These are phyloP conservation scores for Rhizopus arrhizus DNA, from an alignment of 371 early-diverging fungal species.

Conservation along the genomic window DNA sequence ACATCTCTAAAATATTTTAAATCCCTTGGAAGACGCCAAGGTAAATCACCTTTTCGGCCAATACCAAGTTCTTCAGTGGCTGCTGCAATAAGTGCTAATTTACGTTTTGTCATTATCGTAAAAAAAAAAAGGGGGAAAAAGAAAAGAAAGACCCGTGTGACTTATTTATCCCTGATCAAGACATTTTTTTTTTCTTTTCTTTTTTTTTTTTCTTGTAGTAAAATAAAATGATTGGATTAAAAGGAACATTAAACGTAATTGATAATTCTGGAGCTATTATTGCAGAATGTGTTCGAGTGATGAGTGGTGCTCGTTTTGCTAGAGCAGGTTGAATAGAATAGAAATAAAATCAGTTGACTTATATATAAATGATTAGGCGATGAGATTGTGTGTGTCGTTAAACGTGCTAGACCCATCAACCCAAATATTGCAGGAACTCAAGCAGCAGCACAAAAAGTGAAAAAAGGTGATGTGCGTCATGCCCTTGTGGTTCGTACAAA, in stretches of 20 bases:
- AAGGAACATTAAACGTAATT: conserved; percentile 85
- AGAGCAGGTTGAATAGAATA: conserved; percentile 55
- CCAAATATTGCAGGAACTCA: conserved; percentile 52
- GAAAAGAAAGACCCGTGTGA: neutral
- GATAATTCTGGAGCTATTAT: conserved; percentile 95
- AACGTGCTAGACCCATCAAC: conserved; percentile 86
- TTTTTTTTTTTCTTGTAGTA: neutral
- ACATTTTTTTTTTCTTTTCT: neutral
- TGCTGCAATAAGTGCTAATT: conserved; percentile 74
- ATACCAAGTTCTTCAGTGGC: conserved; percentile 79
- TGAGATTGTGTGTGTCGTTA: conserved; percentile 95
- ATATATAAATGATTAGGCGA: conserved; percentile 65
- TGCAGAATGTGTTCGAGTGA: conserved; percentile 94
- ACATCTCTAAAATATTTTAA: conserved; percentile 80
- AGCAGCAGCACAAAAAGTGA: conserved; percentile 75
- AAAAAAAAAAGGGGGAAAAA: neutral
- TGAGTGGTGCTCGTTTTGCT: conserved; percentile 83
- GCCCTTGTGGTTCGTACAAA: conserved; percentile 92
- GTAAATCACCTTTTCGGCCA: conserved; percentile 69
- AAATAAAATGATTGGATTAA: conserved; percentile 76
- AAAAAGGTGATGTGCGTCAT: conserved; percentile 94
- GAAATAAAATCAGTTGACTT: neutral
- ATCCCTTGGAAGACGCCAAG: conserved; percentile 87
- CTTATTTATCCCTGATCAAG: neutral
- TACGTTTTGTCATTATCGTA: conserved; percentile 11